Percentiles rank a stretch among this genome's conserved stretches.
Conservation (phyloP, 169 alveolate genomes). For the Ichthyophthirius multifiliis region DNA sequence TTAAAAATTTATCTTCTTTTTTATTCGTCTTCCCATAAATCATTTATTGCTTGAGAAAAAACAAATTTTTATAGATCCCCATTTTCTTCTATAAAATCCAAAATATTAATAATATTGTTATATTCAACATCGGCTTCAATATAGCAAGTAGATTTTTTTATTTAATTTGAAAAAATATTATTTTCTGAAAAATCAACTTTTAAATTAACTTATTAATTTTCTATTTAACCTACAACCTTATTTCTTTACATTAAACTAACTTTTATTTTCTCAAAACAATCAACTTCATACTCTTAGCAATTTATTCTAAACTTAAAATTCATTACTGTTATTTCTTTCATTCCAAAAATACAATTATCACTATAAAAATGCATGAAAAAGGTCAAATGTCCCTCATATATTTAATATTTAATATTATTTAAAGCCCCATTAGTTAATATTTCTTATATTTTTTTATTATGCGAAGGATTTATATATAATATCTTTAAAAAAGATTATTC, state of each 20-base stretch:
- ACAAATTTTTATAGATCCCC: constrained; percentile 33
- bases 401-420: constrained; percentile 18
- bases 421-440: constrained; percentile 4
- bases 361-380: constrained; percentile 62
- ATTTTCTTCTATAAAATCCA: constrained; percentile 39
- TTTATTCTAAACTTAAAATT: constrained; percentile 44
- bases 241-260: background rate
- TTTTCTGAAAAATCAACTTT: background rate
- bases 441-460: too few species aligned
- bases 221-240: background rate
- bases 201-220: background rate
- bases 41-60: constrained; percentile 42
- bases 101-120: constrained; percentile 38
- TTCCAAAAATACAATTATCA: constrained; percentile 53
- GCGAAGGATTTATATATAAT: too few species aligned
- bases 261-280: background rate
- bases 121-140: constrained; percentile 17
- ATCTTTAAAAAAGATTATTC: too few species aligned
- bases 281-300: background rate
- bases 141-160: constrained; percentile 14
- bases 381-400: constrained; percentile 61
- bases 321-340: constrained; percentile 42
- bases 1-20: constrained; percentile 43
- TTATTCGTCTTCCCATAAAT: constrained; percentile 61
- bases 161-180: constrained; percentile 11